Evolutionary conservation across 2,329 filamentous ascomycete species (phyloP), one percentile per base, ranked within the genome.

Genomic region (Lasiodiplodia theobromae): DNA sequence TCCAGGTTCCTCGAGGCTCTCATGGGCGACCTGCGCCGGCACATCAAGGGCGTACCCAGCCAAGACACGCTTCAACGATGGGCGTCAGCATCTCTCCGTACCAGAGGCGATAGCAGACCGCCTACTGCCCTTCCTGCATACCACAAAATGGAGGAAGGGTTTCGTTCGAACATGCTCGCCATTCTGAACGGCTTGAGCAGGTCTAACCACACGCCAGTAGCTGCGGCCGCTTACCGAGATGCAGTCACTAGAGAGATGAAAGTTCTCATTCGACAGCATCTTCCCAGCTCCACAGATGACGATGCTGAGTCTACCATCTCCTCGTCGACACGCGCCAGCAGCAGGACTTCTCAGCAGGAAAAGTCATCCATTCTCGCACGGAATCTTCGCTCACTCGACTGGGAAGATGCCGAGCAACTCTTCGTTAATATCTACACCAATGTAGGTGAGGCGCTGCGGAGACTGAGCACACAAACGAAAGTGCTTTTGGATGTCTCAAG

Each of bases 401-500:
- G 92, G 1, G 89, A 91, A 68, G 94, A 97, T 79, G 93, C 94
- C 0, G 95, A 98, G 79, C 88, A 90, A 7, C 87, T 98, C 73
- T 86, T 98, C 16, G 84, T 89, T 37, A 92, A 89, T 68, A 91
- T 97, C 18, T 99, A 98, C 75, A 91, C 94, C 21, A 89, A 92
- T 40, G 91, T 97, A 10, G 91, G 95, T 4, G 96, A 99, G 81
- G 92, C 92, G 3, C 79, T 99, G 58, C 87, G 96, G 68, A 87
- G 96, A 74, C 83, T 97, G 8, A 93, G 93, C 21, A 94, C 93
- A 0, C 95, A 98, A 77, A 92, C 96, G 67, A 99, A 99, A 78
- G 90, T 98, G 11, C 82, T 99, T n/a, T 85, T 99, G 11, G 96
- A 99, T 78, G 92, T 97, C 23, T 96, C 94, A 0, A 97, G 94